These are phyloP conservation scores for Carex cristatella DNA, from an alignment of 176 grass and related monocot species.

Conservation along the genomic window DNA sequence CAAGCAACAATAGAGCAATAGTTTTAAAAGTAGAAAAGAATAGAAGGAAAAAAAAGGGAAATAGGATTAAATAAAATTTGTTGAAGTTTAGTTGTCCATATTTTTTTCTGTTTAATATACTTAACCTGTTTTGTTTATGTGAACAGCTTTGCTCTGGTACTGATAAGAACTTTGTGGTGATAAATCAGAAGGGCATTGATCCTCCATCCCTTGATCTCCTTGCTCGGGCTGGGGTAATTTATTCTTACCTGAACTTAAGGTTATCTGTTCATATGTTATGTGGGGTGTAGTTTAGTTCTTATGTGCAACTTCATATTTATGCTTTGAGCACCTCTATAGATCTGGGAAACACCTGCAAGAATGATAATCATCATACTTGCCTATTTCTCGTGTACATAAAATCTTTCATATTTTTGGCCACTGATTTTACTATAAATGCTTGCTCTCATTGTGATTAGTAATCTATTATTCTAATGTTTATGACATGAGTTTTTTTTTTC, in stretches of 20 bases:
- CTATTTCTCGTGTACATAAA: background rate
- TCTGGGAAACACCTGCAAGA: background rate
- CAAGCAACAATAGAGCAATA: background rate
- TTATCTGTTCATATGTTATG: background rate
- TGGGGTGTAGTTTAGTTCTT: background rate
- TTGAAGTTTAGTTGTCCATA: background rate
- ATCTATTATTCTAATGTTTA: background rate
- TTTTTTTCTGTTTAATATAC: background rate
- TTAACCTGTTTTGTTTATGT: conserved; percentile 13
- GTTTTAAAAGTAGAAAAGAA: background rate
- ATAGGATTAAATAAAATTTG: background rate
- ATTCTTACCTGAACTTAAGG: background rate
- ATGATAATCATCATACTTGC: background rate
- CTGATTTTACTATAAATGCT: background rate
- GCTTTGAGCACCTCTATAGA: background rate
- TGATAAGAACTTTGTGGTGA: conserved; percentile 93
- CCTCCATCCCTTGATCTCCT: conserved; percentile 95
- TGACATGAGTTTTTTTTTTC: background rate
- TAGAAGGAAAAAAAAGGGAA: background rate
- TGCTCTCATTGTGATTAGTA: background rate
- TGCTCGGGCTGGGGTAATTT: conserved; percentile 85
- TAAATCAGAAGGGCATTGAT: conserved; percentile 98
- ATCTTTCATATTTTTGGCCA: background rate
- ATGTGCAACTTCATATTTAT: background rate
- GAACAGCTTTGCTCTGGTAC: conserved; percentile 61